Evolutionary conservation across 140 eudicot species (phyloP).

Genomic region (Anethum foeniculum): DNA sequence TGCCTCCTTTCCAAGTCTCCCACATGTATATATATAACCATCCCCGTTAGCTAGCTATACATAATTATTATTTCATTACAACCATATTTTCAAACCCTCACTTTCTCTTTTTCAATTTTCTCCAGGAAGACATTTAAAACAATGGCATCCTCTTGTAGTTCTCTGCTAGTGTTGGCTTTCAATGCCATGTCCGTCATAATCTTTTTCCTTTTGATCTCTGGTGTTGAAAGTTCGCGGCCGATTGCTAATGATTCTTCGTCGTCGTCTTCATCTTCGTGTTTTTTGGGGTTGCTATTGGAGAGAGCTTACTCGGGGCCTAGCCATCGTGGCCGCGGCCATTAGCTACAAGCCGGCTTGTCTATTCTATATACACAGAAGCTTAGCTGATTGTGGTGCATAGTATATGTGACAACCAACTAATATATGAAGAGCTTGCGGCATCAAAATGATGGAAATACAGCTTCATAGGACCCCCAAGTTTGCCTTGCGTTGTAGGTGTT

Average conservation of each 20-base stretch:
- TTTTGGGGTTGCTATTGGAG: not conserved
- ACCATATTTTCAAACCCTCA: no score
- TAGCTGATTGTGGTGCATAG: not conserved
- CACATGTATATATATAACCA: not conserved
- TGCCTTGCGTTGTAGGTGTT: not conserved
- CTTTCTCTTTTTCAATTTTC: not conserved
- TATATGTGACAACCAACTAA: not conserved
- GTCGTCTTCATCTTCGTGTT: slow-evolving; percentile 4
- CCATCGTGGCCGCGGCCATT: slow-evolving; percentile 45
- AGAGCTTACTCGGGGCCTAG: slow-evolving; percentile 44
- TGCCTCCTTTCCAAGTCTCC: not conserved
- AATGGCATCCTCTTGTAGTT: not conserved
- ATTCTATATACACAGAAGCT: not conserved
- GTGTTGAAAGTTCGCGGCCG: slow-evolving; percentile 22
- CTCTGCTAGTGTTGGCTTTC: slow-evolving; percentile 11
- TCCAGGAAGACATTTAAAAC: not conserved
- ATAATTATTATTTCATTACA: not conserved
- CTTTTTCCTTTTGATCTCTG: slow-evolving; percentile 19
- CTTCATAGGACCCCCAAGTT: not conserved
- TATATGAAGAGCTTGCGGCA: slow-evolving; percentile 1
- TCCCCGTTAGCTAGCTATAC: not conserved
- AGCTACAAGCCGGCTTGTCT: not conserved
- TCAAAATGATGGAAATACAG: not conserved
- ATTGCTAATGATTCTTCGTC: slow-evolving; percentile 12
- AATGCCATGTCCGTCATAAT: slow-evolving; percentile 16